Evolutionary conservation across 768 basidiomycete genomes (phyloP), one percentile per base, ranked within the genome.

Genomic region (Mycena vulgaris): DNA sequence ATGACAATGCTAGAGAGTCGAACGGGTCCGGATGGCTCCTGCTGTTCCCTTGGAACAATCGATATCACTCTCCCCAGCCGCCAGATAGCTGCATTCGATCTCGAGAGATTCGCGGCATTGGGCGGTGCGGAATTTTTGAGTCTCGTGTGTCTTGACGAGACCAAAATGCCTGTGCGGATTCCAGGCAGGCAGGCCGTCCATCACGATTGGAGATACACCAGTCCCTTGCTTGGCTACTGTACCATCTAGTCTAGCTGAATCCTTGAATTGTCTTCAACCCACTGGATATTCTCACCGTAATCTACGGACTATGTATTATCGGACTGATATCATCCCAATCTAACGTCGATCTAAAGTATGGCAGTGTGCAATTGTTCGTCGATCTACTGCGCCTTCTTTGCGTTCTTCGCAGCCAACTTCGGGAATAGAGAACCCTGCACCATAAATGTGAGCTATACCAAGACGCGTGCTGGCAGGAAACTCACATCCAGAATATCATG

Each of bases 401-500:
- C 27, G 48, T 61, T 56, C 45, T 68, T 47, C n/a, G 51, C 21
- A 1, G 69, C 69, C 51, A 70, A 45, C 23, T 64, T 70, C 23
- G 57, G 40, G 51, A 65, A 65, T n/a, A 70, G 25, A 9, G 62
- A 48, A 6, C 69, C 69, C 69, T 70, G 31, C 1, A 16, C 2
- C 35, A 16, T 23, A 9, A 5, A 21, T 35, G n/a, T 53, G 9
- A 23, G n/a, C 3, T 1, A 14, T 23, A 23, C 4, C 35, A 33
- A 17, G 6, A 6, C 3, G 33, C 23, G 40, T 51, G 49, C 49
- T 48, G 23, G 9, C 5, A 27, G 23, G n/a, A 39, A 21, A 72
- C 81, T 17, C 66, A 84, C 86, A 74, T 85, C 80, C 66, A 82
- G 84, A 9, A 86, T 75, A 25, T 68, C 82, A 31, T 78, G 82